Base-by-base conservation (phyloP, 2,329 filamentous ascomycete species). In the Neofusicoccum laricinum region DNA sequence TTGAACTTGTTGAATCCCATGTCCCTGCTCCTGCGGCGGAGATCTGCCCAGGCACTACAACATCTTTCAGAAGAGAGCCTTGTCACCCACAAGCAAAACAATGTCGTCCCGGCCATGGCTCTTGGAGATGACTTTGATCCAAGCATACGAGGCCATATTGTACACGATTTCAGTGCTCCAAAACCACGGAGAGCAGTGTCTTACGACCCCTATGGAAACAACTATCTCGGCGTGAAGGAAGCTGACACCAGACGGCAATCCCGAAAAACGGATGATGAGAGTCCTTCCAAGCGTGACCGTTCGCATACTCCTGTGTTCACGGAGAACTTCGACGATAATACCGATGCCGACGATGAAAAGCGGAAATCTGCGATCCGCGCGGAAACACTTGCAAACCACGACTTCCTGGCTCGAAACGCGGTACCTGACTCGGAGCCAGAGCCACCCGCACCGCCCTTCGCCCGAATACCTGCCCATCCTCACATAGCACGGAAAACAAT, bases 141-240 rank as follows among this genome's bases (percentile, higher is more conserved):
- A 12, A 80, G 86, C 61, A 89, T 88, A 65, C 82, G 85, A 61
- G 87, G 86, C 17, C 87, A 84, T 55, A 82, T 86, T 21, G 81
- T 89, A 1, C 86, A 89, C 75, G 87, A 89, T 69, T 89, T 89
- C 72, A 88, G 85, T 55, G 85, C 83, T 3, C 87, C 86, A 5
- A 79, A 85, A 59, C 76, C 51, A 8, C 32, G 62, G 51, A 40
- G 62, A 34, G 46, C 51, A 3, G 51, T 58, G 34, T 64, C 62
- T 30, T 50, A 66, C 50, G 61, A 57, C 5, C 49, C 45, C 25
- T 17, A 11, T 3, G 30, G 49, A 21, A 49, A n/a, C 17, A 21
- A 21, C 17, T n/a, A 38, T 25, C 25, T 38, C 41, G 21, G 34
- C 15, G 36, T 70, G 70, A 49, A 34, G 53, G 53, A 15, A 64